Percentiles rank a stretch among this genome's conserved stretches.
Conservation (phyloP, 305 asterid species). For the Fraxinus paxiana region DNA sequence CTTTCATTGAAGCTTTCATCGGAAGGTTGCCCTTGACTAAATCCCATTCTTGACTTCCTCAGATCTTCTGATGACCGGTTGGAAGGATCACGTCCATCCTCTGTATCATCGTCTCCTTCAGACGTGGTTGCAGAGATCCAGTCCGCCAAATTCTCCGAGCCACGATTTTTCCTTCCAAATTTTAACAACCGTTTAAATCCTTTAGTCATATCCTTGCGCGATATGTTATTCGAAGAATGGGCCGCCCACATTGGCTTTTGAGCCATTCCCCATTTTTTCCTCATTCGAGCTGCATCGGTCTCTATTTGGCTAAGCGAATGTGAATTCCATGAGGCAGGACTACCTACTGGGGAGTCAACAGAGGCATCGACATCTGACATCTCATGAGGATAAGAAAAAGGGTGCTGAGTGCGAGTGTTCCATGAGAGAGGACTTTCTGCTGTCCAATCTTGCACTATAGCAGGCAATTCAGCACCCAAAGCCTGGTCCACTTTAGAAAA, state of each 20-base stretch:
- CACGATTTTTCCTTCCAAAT: constrained; percentile 48
- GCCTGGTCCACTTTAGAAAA: constrained; percentile 44
- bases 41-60: constrained; percentile 71
- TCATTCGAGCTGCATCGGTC: constrained; percentile 70
- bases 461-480: background rate
- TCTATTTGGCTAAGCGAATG: constrained; percentile 62
- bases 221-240: constrained; percentile 33
- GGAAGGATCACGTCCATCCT: constrained; percentile 53
- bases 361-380: constrained; percentile 69
- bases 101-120: constrained; percentile 57
- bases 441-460: constrained; percentile 48
- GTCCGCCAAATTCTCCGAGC: constrained; percentile 42
- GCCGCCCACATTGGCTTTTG: constrained; percentile 43
- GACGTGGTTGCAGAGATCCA: constrained; percentile 59
- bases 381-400: constrained; percentile 68
- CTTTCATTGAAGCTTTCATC: constrained; percentile 62
- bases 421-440: constrained; percentile 40
- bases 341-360: constrained; percentile 65
- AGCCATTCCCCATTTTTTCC: constrained; percentile 86
- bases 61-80: constrained; percentile 50
- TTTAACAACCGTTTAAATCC: constrained; percentile 48
- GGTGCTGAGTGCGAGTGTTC: constrained; percentile 46
- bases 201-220: constrained; percentile 43
- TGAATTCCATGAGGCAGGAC: constrained; percentile 84
- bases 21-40: constrained; percentile 59